Percentiles rank a stretch among this genome's conserved stretches.
Conservation (phyloP, 2,329 filamentous ascomycete species). For the Pseudogymnoascus verrucosus region DNA sequence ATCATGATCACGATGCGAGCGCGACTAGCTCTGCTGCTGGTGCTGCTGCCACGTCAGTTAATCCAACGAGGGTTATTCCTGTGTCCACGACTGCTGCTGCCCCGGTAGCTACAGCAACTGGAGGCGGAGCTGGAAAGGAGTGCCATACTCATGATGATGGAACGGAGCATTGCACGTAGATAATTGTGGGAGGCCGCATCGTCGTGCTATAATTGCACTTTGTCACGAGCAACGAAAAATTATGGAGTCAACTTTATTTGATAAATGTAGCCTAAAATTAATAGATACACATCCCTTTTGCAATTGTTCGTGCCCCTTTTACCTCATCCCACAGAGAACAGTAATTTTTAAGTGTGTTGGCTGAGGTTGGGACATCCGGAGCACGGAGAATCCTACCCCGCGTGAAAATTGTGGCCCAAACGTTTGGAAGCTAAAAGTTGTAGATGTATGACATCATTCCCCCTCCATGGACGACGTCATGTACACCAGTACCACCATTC, state of each 20-base stretch:
- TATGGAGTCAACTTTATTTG: neutral
- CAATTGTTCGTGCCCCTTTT: neutral
- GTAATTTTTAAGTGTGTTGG: neutral
- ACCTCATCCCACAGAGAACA: neutral
- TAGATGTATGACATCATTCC: conserved; percentile 1
- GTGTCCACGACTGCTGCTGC: conserved; percentile 14
- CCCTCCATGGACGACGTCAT: conserved; percentile 1
- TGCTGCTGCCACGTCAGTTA: conserved; percentile 11
- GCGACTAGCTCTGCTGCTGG: conserved; percentile 12
- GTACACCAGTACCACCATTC: neutral
- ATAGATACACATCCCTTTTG: neutral
- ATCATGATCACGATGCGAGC: conserved; percentile 12
- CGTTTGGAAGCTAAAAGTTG: neutral
- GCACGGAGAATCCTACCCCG: neutral
- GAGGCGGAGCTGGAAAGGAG: conserved; percentile 21
- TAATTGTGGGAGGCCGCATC: neutral
- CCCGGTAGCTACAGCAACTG: conserved; percentile 13
- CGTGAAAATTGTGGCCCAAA: neutral
- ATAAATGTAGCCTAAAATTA: neutral
- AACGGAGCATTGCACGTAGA: conserved; percentile 31
- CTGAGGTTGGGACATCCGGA: neutral
- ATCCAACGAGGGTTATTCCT: conserved; percentile 11
- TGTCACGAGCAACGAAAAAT: neutral
- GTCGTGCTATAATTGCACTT: neutral
- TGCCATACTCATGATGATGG: conserved; percentile 36